Base-by-base conservation (phyloP, 1,284 basidiomycete species). In the Malassezia pachydermatis region DNA sequence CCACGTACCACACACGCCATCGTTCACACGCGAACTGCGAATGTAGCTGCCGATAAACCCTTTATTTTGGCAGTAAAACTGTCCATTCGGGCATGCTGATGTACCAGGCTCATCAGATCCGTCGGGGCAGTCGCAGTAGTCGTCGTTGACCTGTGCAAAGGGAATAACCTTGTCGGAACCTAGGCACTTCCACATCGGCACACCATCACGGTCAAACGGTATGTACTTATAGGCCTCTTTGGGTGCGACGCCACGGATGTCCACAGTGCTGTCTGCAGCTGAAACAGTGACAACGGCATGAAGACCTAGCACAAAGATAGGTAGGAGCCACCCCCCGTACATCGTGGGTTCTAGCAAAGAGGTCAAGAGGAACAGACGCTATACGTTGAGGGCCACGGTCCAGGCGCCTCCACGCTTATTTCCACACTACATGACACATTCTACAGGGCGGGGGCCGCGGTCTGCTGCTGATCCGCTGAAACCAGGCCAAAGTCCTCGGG, bases 41-140 rank as follows among this genome's bases (percentile, higher is more conserved):
- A 99, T 84, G 41, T 71, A 78, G 2, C 80, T 76, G 1, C 89
- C 87, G 60, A 90, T 79, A 72, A 96, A 88, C 0, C 90, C 92
- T 43, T 79, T 76, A 71, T 98, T 98, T 65, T 73, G 74, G 72
- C 92, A 99, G 74, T 86, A 87, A 76, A 95, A 96, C 32, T 72
- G 76, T 20, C 60, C 54, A 42, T 83, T 79, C 9, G 80, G 78
- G 70, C 89, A 94, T 27, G 89, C 89, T 46, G 84, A 81, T 16
- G 89, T 92, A 40, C 88, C 88, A 69, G 89, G 89, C 72, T 95
- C 89, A 62, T 95, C 89, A 48, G 84, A 88, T 10, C 89, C 88
- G 66, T 95, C 90, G 28, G 77, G 76, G 70, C 89, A 95, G 74
- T 95, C 89, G 69, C 89, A 95, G 67, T 84, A 90, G 73, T 95